Percentiles rank a stretch among this genome's conserved stretches.
Evolutionary conservation across 176 grass and related monocot genomes (phyloP).

Genomic region (Aechmea fasciata): DNA sequence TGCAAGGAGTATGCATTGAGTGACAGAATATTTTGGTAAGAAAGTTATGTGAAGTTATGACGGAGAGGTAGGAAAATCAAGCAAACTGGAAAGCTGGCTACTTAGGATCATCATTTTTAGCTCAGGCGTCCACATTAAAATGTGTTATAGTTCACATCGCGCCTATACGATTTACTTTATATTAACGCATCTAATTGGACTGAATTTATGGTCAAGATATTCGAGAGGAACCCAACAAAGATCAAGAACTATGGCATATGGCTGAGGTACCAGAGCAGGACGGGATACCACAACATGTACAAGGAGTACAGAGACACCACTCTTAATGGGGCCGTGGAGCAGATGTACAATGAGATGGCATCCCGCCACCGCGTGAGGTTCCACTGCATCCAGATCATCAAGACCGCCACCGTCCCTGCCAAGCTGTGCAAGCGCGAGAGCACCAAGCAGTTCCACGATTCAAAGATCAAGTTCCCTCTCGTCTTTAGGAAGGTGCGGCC

Average conservation of each 20-base stretch:
- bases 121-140: neutral
- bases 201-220: conserved; percentile 29
- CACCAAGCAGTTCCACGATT: conserved; percentile 84
- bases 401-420: conserved; percentile 45
- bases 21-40: too few species aligned
- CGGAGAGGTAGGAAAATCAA: too few species aligned
- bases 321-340: conserved; percentile 67
- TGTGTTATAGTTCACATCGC: neutral
- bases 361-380: conserved; percentile 68
- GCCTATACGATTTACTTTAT: neutral
- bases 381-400: conserved; percentile 77
- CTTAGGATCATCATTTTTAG: too few species aligned
- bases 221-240: conserved; percentile 58
- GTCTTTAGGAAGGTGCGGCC: conserved; percentile 67
- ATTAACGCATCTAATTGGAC: neutral
- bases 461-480: conserved; percentile 73
- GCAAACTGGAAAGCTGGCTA: too few species aligned
- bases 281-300: conserved; percentile 90
- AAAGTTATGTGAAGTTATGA: too few species aligned
- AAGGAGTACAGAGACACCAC: conserved; percentile 80
- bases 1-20: too few species aligned
- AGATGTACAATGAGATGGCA: conserved; percentile 88
- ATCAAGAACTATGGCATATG: conserved; percentile 93
- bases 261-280: conserved; percentile 79
- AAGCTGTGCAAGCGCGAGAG: conserved; percentile 73